These are phyloP conservation scores for Leccinellum albellum DNA, from an alignment of 768 basidiomycete genomes.

Conservation along the genomic window DNA sequence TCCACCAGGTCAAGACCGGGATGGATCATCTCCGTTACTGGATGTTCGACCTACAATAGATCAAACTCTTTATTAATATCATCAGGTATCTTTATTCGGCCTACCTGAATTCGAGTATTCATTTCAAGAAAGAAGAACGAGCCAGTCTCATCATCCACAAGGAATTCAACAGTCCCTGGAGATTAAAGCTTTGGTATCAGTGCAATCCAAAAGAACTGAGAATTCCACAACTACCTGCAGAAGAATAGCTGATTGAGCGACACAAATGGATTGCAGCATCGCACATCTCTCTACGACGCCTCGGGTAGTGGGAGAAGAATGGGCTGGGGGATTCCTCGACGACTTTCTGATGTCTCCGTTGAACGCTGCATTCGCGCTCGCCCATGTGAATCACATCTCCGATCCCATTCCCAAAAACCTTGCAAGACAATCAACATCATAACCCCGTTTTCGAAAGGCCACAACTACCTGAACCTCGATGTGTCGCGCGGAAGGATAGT, in stretches of 20 bases:
- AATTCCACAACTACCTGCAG: constrained; percentile 42
- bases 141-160: constrained; percentile 51
- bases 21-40: constrained; percentile 55
- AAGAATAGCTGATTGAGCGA: constrained; percentile 48
- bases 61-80: not conserved
- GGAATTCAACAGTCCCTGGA: constrained; percentile 63
- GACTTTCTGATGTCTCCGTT: constrained; percentile 69
- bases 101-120: constrained; percentile 62
- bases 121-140: constrained; percentile 69
- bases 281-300: constrained; percentile 45
- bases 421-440: constrained; percentile 1
- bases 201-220: not conserved
- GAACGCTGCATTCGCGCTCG: constrained; percentile 68
- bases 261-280: constrained; percentile 51
- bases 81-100: not conserved
- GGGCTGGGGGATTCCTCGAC: constrained; percentile 69
- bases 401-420: constrained; percentile 66
- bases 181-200: not conserved
- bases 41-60: constrained; percentile 58
- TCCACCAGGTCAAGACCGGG: constrained; percentile 58
- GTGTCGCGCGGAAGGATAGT: constrained; percentile 53
- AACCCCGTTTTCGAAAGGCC: not conserved
- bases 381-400: constrained; percentile 61
- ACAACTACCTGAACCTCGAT: constrained; percentile 56
- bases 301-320: constrained; percentile 44